Conservation (phyloP, 2,329 filamentous ascomycete genomes). For the Chaetomium sp. region DNA sequence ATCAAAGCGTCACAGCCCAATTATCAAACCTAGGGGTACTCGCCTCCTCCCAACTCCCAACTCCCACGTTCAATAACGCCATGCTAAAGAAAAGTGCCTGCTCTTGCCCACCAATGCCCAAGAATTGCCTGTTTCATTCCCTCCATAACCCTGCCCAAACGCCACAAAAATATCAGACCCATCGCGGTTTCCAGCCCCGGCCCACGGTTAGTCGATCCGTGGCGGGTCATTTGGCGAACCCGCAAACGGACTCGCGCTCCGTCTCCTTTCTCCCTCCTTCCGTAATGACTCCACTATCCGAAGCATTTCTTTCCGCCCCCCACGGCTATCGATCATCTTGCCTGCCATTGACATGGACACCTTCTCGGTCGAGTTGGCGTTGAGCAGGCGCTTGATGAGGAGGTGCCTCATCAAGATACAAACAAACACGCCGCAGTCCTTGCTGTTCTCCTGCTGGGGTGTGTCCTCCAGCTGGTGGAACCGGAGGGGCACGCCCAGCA, state of each 20-base stretch:
- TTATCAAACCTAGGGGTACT: background rate
- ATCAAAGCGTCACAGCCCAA: no score
- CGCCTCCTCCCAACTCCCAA: background rate
- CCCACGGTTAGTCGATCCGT: slow-evolving; percentile 37
- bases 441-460: slow-evolving; percentile 86
- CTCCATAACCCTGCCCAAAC: background rate
- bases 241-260: slow-evolving; percentile 33
- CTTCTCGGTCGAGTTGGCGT: slow-evolving; percentile 73
- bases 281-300: slow-evolving; percentile 80
- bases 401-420: slow-evolving; percentile 92
- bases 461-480: slow-evolving; percentile 80
- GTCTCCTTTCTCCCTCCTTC: slow-evolving; percentile 77
- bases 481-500: slow-evolving; percentile 61
- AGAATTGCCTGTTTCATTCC: no score
- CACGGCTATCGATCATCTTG: slow-evolving; percentile 72
- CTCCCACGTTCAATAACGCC: slow-evolving; percentile 2
- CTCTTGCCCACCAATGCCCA: background rate
- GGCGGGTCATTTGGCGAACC: slow-evolving; percentile 32
- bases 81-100: background rate
- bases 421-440: slow-evolving; percentile 92
- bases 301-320: slow-evolving; percentile 84
- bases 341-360: slow-evolving; percentile 91
- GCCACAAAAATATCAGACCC: background rate
- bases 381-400: slow-evolving; percentile 75
- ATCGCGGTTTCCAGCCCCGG: background rate